A percentile compares a stretch with the other conserved stretches of the same genome.
These are phyloP conservation scores for Chlorella sp. DNA, from an alignment of 139 green algal genomes.

Conservation along the genomic window DNA sequence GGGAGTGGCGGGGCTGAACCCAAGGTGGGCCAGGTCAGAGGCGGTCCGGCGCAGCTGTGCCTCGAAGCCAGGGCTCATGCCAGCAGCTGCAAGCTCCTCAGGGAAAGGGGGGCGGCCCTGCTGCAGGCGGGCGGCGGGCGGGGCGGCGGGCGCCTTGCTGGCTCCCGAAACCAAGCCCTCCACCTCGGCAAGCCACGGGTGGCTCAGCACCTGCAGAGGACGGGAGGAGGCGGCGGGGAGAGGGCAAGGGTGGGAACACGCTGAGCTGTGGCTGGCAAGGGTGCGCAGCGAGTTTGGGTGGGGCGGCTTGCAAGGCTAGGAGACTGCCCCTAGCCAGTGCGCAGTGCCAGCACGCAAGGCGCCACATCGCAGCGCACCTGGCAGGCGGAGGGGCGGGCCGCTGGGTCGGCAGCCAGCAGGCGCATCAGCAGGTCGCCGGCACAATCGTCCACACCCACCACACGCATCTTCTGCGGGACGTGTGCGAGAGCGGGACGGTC, in stretches of 20 bases:
- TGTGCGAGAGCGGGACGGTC: not conserved
- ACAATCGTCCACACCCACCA: constrained; percentile 33
- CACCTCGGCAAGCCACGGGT: constrained; percentile 35
- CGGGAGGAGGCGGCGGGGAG: not conserved
- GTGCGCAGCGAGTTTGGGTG: not conserved
- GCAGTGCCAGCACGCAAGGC: not conserved
- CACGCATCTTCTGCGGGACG: constrained; percentile 14
- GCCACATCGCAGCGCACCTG: not conserved
- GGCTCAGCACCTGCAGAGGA: constrained; percentile 21
- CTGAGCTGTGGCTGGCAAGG: not conserved
- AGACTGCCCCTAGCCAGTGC: not conserved
- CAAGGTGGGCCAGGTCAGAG: constrained; percentile 7
- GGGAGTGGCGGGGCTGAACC: not conserved
- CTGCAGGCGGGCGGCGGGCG: not conserved
- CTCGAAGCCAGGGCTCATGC: not conserved
- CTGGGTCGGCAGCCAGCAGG: constrained; percentile 46
- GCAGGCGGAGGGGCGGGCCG: constrained; percentile 26
- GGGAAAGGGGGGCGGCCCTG: not conserved
- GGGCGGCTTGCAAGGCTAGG: not conserved
- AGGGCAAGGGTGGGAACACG: not conserved
- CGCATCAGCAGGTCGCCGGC: constrained; percentile 29
- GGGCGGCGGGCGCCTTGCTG: not conserved
- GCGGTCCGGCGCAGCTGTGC: not conserved
- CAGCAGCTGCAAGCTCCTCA: no score
- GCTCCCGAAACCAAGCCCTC: not conserved